phyloP scores from a whole-genome alignment of 1,284 basidiomycete genomes.

The Cerrena zonata region DNA sequence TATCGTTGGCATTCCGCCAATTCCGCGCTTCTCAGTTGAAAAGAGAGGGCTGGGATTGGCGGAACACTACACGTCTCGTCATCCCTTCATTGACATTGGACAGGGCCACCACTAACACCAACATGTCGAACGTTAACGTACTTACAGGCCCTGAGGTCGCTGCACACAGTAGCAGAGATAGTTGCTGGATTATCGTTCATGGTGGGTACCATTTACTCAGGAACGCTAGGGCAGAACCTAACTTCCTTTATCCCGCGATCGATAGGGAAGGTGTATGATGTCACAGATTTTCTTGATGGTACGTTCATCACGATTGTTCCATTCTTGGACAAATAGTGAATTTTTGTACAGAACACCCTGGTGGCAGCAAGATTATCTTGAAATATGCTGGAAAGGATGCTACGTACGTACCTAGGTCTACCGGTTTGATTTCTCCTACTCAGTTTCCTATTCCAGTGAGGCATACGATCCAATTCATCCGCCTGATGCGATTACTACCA shows the following conservation, averaged over 20 bases:
- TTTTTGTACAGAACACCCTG: constrained; percentile 39
- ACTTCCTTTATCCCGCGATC: too few species aligned
- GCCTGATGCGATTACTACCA: constrained; percentile 56
- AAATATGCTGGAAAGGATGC: constrained; percentile 75
- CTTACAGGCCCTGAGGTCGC: constrained; percentile 27
- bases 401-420: constrained; percentile 36
- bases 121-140: constrained; percentile 22
- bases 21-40: constrained; percentile 16
- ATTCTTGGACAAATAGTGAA: background rate
- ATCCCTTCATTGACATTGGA: too few species aligned
- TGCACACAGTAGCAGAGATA: constrained; percentile 40
- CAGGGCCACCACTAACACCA: too few species aligned
- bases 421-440: background rate
- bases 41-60: constrained; percentile 11
- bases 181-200: constrained; percentile 74
- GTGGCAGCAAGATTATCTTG: constrained; percentile 51
- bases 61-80: too few species aligned
- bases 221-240: too few species aligned
- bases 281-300: constrained; percentile 64
- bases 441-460: constrained; percentile 28
- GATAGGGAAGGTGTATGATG: constrained; percentile 64
- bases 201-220: constrained; percentile 33
- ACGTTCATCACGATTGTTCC: constrained; percentile 6
- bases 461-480: constrained; percentile 63
- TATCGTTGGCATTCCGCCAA: constrained; percentile 7